A percentile compares a stretch with the other conserved stretches of the same genome.
phyloP scores from a whole-genome alignment of 1,284 basidiomycete species.

The Malassezia japonica region DNA sequence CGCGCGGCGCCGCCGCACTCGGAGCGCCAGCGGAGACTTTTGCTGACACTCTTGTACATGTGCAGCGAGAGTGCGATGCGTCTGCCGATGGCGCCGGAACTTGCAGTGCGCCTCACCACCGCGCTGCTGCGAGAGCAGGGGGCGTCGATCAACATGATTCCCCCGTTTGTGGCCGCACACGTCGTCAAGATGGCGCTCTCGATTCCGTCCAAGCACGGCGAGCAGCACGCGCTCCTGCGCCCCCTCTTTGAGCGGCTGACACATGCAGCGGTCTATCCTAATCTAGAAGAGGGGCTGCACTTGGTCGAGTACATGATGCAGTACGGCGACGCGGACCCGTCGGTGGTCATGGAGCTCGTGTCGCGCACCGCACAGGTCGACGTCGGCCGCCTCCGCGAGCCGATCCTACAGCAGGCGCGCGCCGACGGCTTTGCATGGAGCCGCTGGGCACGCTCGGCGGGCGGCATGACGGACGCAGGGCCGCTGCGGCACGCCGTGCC shows the following conservation, averaged over 20 bases:
- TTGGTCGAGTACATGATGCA: constrained; percentile 10
- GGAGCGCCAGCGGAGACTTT: constrained; percentile 6
- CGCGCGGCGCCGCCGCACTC: not conserved
- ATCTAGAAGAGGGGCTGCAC: constrained; percentile 11
- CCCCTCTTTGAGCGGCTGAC: constrained; percentile 2
- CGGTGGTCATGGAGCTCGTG: constrained; percentile 2
- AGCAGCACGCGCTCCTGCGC: not conserved
- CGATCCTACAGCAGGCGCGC: constrained; percentile 13
- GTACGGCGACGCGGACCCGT: not conserved
- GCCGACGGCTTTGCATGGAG: constrained; percentile 13
- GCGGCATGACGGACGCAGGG: not conserved
- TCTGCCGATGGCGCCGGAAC: constrained; percentile 4
- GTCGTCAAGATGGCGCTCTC: constrained; percentile 1
- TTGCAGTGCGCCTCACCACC: not conserved
- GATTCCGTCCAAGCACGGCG: not conserved
- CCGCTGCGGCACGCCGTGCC: not conserved
- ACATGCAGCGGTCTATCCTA: constrained; percentile 1
- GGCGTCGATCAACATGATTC: not conserved
- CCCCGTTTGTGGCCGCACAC: constrained; percentile 1
- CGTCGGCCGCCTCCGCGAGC: constrained; percentile 10
- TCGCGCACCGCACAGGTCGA: constrained; percentile 4
- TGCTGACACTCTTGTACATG: constrained; percentile 6
- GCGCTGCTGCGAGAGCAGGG: not conserved
- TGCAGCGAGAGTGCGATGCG: not conserved
- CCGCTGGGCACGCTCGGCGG: constrained; percentile 1